phyloP scores from a whole-genome alignment of 345 rosid genomes.

The Heritiera fomes region DNA sequence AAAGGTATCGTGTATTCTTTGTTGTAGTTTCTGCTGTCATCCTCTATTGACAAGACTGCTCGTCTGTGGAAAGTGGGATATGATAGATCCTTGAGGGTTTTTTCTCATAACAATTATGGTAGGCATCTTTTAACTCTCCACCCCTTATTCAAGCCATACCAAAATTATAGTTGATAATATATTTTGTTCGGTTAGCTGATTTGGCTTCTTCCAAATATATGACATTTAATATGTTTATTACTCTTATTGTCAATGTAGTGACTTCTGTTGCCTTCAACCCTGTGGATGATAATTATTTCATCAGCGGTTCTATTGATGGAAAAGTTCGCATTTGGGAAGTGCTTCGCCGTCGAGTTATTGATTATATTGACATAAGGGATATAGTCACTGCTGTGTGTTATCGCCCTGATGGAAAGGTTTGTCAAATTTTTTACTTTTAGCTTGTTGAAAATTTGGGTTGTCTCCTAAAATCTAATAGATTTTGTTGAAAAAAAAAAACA shows the following conservation, averaged over 20 bases:
- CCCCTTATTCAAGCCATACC: background rate
- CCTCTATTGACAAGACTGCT: slow-evolving; percentile 54
- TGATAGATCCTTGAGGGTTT: slow-evolving; percentile 45
- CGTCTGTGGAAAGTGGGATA: slow-evolving; percentile 57
- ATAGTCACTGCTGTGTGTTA: slow-evolving; percentile 60
- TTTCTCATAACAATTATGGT: slow-evolving; percentile 60
- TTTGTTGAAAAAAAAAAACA: slow-evolving; percentile 10
- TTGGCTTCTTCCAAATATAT: background rate
- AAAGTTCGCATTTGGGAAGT: slow-evolving; percentile 68
- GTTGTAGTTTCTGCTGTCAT: slow-evolving; percentile 51
- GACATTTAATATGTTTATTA: background rate
- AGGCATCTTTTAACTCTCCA: slow-evolving; percentile 11
- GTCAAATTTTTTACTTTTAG: slow-evolving; percentile 6
- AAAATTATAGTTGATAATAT: background rate
- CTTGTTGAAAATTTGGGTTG: background rate
- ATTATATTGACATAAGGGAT: slow-evolving; percentile 50
- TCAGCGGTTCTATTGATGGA: slow-evolving; percentile 56
- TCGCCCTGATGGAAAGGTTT: slow-evolving; percentile 56
- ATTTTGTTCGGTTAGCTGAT: background rate
- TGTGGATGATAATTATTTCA: slow-evolving; percentile 47
- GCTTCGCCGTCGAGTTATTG: slow-evolving; percentile 44
- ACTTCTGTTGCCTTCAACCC: slow-evolving; percentile 56
- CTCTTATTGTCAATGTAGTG: slow-evolving; percentile 34
- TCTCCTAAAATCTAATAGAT: background rate
- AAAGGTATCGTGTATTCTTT: background rate